Percentiles rank a stretch among this genome's conserved stretches.
Conservation (phyloP, 306 rosid genomes). For the Fagus crenata region DNA sequence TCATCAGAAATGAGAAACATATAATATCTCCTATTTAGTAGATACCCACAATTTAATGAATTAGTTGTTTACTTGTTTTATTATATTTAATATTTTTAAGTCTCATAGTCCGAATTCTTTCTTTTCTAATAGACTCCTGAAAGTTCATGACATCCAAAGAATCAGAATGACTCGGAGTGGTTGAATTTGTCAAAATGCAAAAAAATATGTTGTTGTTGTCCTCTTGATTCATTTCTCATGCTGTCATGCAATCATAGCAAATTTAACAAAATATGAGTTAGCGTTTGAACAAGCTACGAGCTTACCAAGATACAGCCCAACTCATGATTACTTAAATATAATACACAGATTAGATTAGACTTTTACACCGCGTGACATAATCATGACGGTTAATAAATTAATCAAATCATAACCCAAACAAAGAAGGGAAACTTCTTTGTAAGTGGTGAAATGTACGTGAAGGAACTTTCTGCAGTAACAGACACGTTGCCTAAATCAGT, state of each 20-base stretch:
- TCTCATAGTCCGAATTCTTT: neutral
- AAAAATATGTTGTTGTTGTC: neutral
- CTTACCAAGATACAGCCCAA: conserved; percentile 4
- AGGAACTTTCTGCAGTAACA: conserved; percentile 38
- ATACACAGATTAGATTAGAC: neutral
- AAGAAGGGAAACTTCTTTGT: conserved; percentile 14
- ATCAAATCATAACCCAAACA: neutral
- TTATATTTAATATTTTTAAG: too few species aligned
- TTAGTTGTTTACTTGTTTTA: neutral
- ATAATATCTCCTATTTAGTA: neutral
- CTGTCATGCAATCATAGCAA: neutral
- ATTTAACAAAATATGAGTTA: neutral
- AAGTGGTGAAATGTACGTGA: neutral
- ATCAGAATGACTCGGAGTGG: too few species aligned
- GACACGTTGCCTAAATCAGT: conserved; percentile 24
- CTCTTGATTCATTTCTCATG: neutral
- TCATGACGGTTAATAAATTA: neutral
- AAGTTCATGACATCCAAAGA: neutral
- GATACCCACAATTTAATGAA: neutral
- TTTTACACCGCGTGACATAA: neutral
- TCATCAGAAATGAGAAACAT: too few species aligned
- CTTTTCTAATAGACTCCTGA: neutral
- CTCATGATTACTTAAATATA: neutral
- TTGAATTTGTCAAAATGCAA: neutral
- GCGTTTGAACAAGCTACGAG: neutral